Conservation (phyloP, 2,329 filamentous ascomycete genomes). For the Penicillium sp. region DNA sequence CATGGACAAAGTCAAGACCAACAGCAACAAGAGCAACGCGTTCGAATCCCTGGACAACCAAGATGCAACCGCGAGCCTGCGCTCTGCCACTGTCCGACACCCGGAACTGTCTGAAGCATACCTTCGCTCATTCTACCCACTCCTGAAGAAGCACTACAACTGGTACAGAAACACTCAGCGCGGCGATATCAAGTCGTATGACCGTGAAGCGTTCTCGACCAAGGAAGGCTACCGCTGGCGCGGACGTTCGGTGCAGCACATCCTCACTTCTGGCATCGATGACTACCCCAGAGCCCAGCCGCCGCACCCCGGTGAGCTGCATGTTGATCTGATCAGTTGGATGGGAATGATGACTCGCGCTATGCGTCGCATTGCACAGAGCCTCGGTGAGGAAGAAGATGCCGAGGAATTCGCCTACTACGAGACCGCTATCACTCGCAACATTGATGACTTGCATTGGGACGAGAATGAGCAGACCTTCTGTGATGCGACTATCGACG, state of each 20-base stretch:
- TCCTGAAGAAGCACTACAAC: constrained; percentile 82
- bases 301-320: constrained; percentile 91
- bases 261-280: constrained; percentile 89
- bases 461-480: constrained; percentile 74
- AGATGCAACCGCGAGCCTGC: constrained; percentile 47
- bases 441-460: constrained; percentile 94
- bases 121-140: constrained; percentile 75
- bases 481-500: constrained; percentile 93
- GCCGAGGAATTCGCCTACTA: constrained; percentile 68
- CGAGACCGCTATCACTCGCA: constrained; percentile 73
- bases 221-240: constrained; percentile 96
- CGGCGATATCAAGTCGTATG: constrained; percentile 87
- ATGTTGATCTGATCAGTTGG: constrained; percentile 93
- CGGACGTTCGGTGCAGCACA: constrained; percentile 79
- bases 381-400: constrained; percentile 75
- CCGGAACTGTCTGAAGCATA: constrained; percentile 67
- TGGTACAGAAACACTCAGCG: constrained; percentile 94
- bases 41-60: constrained; percentile 23
- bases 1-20: constrained; percentile 68
- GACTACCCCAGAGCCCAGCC: constrained; percentile 94
- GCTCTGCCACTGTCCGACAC: constrained; percentile 66
- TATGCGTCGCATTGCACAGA: constrained; percentile 74
- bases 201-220: constrained; percentile 80
- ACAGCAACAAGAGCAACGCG: constrained; percentile 38
- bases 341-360: constrained; percentile 92